Conservation (phyloP, 2,329 filamentous ascomycete species). For the Microcera coccophila region DNA sequence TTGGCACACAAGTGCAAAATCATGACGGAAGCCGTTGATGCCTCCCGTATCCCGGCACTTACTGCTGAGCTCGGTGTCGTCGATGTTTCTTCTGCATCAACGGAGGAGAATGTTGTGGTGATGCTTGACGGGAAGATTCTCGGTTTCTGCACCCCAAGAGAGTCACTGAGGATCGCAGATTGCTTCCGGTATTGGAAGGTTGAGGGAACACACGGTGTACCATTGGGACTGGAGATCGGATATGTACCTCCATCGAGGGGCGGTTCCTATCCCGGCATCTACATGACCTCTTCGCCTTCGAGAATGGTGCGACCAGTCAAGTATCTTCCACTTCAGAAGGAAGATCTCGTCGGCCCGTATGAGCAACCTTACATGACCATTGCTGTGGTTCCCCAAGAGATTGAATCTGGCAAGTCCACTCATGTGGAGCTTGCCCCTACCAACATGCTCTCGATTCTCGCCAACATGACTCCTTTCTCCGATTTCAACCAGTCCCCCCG, state of each 20-base stretch:
- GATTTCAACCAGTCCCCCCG: constrained; percentile 97
- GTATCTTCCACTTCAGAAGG: constrained; percentile 79
- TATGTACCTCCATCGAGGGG: constrained; percentile 83
- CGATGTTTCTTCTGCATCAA: constrained; percentile 69
- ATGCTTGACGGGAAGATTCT: constrained; percentile 87
- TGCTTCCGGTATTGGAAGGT: constrained; percentile 95
- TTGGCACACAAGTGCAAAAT: constrained; percentile 92
- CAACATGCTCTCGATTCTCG: constrained; percentile 94
- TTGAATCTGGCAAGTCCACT: constrained; percentile 82
- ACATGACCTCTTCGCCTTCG: constrained; percentile 82
- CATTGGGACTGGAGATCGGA: constrained; percentile 82
- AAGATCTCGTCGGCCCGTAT: constrained; percentile 86
- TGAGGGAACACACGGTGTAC: constrained; percentile 74
- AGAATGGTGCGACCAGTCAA: constrained; percentile 90
- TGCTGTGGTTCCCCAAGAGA: constrained; percentile 81
- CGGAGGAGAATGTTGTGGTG: constrained; percentile 80
- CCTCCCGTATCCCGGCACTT: constrained; percentile 68
- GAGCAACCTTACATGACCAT: constrained; percentile 99
- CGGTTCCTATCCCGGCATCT: constrained; percentile 94
- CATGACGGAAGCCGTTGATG: constrained; percentile 70
- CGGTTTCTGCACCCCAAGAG: constrained; percentile 83
- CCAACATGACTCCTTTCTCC: constrained; percentile 98
- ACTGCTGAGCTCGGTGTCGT: constrained; percentile 77
- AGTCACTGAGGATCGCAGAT: constrained; percentile 77
- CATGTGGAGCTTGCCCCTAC: constrained; percentile 94